phyloP scores from a whole-genome alignment of 2,329 filamentous ascomycete genomes.

The Aureobasidium sp. region DNA sequence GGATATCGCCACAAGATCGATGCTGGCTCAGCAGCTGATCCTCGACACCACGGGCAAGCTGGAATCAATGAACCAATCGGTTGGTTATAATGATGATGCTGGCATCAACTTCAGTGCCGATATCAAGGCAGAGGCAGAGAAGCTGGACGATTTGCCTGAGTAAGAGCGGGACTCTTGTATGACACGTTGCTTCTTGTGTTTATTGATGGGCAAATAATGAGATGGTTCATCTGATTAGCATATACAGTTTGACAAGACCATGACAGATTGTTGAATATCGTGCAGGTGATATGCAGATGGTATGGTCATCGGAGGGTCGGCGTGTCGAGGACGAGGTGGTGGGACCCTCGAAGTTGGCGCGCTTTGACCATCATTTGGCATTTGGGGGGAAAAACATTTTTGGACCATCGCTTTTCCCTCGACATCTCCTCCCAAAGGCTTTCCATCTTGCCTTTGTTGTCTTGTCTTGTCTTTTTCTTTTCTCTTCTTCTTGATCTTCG shows the following conservation, averaged over 20 bases:
- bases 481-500: conserved; percentile 16
- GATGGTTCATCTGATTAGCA: too few relatives aligned
- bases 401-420: neutral
- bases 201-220: neutral
- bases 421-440: conserved; percentile 12
- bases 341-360: too few relatives aligned
- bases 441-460: conserved; percentile 6
- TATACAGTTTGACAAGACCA: too few relatives aligned
- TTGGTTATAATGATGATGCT: conserved; percentile 13
- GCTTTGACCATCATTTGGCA: too few relatives aligned
- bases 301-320: too few relatives aligned
- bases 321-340: too few relatives aligned
- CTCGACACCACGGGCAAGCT: conserved; percentile 9
- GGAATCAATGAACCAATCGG: conserved; percentile 3
- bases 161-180: neutral
- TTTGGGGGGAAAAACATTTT: too few relatives aligned
- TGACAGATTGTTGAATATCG: too few relatives aligned
- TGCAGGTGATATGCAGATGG: too few relatives aligned
- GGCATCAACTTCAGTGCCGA: neutral
- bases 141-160: conserved; percentile 2
- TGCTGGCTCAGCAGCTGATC: conserved; percentile 10
- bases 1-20: neutral
- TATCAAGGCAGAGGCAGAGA: conserved; percentile 1
- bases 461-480: conserved; percentile 16
- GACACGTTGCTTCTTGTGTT: neutral